phyloP scores from a whole-genome alignment of 108 stramenopile genomes.

The Skeletonema menzelii region DNA sequence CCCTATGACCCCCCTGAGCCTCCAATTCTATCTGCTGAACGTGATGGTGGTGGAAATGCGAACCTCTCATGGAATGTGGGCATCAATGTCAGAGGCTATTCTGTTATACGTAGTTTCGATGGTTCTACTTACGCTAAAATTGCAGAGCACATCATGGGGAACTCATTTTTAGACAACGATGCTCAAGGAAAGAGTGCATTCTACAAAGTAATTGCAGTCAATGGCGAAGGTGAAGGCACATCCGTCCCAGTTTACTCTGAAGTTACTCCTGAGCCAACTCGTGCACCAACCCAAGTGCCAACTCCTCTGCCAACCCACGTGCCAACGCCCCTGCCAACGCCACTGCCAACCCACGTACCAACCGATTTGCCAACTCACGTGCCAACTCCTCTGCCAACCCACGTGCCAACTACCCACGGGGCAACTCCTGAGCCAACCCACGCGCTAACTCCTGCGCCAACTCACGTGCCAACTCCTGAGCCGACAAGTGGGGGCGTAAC shows the following conservation, averaged over 20 bases:
- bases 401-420: no score
- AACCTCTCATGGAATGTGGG: constrained; percentile 5
- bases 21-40: background rate
- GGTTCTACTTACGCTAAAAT: background rate
- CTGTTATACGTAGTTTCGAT: constrained; percentile 3
- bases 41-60: constrained; percentile 2
- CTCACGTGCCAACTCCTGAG: no score
- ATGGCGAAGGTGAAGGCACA: constrained; percentile 2
- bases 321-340: no score
- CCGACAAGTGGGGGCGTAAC: background rate
- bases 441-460: no score
- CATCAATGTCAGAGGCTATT: constrained; percentile 12
- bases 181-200: background rate
- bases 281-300: background rate
- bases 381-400: no score
- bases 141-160: background rate
- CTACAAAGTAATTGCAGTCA: constrained; percentile 5
- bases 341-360: no score
- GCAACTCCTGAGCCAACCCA: no score
- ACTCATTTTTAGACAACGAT: background rate
- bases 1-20: constrained; percentile 1
- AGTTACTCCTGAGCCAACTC: background rate
- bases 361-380: background rate
- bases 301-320: no score
- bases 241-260: background rate